Evolutionary conservation across 768 basidiomycete genomes (phyloP).

Genomic region (Macrolepiota albuminosa): DNA sequence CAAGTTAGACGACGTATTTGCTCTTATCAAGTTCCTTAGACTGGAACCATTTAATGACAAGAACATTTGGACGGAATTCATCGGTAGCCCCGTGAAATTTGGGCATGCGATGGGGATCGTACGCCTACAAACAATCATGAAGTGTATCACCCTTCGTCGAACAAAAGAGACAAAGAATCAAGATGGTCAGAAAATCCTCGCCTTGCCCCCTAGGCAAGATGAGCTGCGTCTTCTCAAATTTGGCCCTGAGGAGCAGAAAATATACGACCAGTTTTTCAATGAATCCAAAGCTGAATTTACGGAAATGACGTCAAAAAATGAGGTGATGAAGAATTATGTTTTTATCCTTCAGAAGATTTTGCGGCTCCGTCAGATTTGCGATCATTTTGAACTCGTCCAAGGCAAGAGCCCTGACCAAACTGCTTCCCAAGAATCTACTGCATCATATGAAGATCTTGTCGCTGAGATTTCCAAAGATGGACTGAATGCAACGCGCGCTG

Average conservation of each 20-base stretch:
- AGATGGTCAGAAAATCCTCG: constrained; percentile 81
- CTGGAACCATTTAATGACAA: constrained; percentile 92
- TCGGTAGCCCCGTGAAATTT: constrained; percentile 89
- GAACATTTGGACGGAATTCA: constrained; percentile 86
- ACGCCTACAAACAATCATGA: constrained; percentile 96
- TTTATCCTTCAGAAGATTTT: constrained; percentile 96
- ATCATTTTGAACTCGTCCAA: constrained; percentile 87
- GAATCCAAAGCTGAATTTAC: constrained; percentile 92
- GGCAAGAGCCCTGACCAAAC: constrained; percentile 51
- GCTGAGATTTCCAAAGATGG: constrained; percentile 75
- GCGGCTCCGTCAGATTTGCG: constrained; percentile 95
- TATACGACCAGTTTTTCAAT: constrained; percentile 86
- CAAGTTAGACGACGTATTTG: constrained; percentile 97
- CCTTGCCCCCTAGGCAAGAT: constrained; percentile 88
- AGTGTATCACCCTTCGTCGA: constrained; percentile 90
- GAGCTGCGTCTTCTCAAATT: constrained; percentile 84
- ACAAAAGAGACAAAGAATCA: constrained; percentile 86
- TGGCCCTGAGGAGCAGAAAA: constrained; percentile 70
- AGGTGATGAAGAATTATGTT: constrained; percentile 98
- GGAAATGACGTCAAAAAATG: constrained; percentile 80
- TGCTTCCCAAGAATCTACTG: constrained; percentile 37
- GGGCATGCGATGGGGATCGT: constrained; percentile 86
- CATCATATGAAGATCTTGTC: constrained; percentile 76
- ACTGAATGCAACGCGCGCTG: constrained; percentile 67
- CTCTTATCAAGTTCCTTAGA: constrained; percentile 93